phyloP scores from a whole-genome alignment of 768 basidiomycete genomes.

The Pleurotus cornucopiae region DNA sequence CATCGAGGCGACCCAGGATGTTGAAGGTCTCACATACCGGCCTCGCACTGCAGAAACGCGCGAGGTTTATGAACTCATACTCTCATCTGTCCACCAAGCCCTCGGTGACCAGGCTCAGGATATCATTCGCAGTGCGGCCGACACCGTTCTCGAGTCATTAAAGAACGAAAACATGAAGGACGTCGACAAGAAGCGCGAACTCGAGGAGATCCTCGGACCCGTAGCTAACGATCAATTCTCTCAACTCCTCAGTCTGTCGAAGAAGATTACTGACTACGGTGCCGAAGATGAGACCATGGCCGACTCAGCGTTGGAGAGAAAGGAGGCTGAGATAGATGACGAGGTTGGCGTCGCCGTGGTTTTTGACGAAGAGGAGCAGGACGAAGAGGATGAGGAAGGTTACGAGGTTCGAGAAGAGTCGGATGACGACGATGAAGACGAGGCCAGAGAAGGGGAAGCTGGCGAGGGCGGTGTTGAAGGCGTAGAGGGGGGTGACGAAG shows the following conservation, averaged over 20 bases:
- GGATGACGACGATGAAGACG: conserved; percentile 66
- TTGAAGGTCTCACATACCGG: conserved; percentile 89
- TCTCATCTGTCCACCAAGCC: conserved; percentile 73
- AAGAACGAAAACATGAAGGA: conserved; percentile 90
- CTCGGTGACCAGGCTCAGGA: conserved; percentile 97
- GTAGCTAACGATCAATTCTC: conserved; percentile 74
- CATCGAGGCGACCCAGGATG: conserved; percentile 88
- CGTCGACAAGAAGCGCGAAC: conserved; percentile 95
- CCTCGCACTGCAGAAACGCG: conserved; percentile 93
- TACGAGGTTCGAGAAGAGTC: conserved; percentile 83
- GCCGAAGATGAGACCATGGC: conserved; percentile 78
- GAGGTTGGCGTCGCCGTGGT: conserved; percentile 97
- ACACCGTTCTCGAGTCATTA: conserved; percentile 80
- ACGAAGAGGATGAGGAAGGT: conserved; percentile 87
- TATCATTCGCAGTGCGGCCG: conserved; percentile 93
- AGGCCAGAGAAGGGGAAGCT: conserved; percentile 44
- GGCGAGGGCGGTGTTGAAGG: conserved; percentile 36
- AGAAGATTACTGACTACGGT: conserved; percentile 95
- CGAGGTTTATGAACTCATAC: conserved; percentile 89
- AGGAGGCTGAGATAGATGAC: conserved; percentile 90
- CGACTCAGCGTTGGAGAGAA: conserved; percentile 76
- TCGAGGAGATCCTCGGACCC: conserved; percentile 69
- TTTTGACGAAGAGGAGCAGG: conserved; percentile 96
- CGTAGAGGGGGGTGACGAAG: conserved; percentile 54
- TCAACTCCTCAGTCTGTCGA: conserved; percentile 78